Evolutionary conservation across 2,329 filamentous ascomycete species (phyloP).

Genomic region (Fusarium zealandicum): DNA sequence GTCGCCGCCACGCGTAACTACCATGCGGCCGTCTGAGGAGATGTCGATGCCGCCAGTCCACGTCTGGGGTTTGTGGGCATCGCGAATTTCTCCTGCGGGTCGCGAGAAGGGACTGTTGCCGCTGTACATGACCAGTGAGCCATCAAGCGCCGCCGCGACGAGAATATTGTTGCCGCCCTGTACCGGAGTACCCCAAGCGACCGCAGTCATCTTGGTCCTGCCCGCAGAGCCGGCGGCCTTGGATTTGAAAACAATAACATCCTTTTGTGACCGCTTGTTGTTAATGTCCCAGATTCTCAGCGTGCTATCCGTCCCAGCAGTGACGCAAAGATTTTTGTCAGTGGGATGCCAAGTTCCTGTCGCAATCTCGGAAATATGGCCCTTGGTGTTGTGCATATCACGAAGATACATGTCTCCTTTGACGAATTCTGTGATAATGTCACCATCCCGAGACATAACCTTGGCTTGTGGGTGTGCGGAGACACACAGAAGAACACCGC

Average conservation of each 20-base stretch:
- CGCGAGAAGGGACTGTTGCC: conserved; percentile 86
- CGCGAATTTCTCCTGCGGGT: conserved; percentile 81
- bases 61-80: conserved; percentile 81
- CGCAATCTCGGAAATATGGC: conserved; percentile 91
- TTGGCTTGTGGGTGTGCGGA: conserved; percentile 90
- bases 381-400: conserved; percentile 97
- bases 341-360: conserved; percentile 91
- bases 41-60: conserved; percentile 95
- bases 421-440: conserved; percentile 83
- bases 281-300: conserved; percentile 97
- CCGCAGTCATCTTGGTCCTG: conserved; percentile 90
- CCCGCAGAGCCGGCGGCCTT: conserved; percentile 87
- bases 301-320: conserved; percentile 93
- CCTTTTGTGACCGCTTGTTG: conserved; percentile 85
- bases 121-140: conserved; percentile 88
- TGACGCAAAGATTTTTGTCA: conserved; percentile 84
- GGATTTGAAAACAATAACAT: conserved; percentile 96
- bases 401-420: conserved; percentile 99
- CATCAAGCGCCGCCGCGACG: conserved; percentile 84
- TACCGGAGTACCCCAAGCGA: conserved; percentile 80
- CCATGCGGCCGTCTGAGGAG: conserved; percentile 86
- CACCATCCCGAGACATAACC: conserved; percentile 88
- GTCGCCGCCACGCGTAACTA: conserved; percentile 91
- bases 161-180: conserved; percentile 83
- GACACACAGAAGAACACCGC: conserved; percentile 82